Evolutionary conservation across 2,329 filamentous ascomycete genomes (phyloP), one percentile per base, ranked within the genome.

Genomic region (Onygenales sp.): DNA sequence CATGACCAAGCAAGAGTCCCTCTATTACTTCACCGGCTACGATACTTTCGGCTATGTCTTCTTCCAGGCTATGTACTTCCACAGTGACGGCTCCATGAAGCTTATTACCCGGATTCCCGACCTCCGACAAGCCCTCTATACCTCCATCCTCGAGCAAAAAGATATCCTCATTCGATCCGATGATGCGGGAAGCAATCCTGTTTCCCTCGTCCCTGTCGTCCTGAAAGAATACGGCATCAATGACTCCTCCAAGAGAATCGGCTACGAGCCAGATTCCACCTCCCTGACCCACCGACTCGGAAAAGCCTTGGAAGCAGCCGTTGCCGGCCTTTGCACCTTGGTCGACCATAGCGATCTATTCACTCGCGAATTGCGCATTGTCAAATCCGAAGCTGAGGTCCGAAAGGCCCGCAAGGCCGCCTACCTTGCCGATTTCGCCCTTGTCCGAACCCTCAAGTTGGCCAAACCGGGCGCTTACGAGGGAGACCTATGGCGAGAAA

Each of bases 11-110:
- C 65, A 68, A 60, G 66, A 68, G 50, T 66, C 65, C 10, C 54
- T 63, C 7, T 63, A 63, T 55, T 63, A 63, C 50, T 60, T 68
- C 41, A 67, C 66, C 3, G 65, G 66, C 38, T 68, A 61, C 53
- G 66, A 68, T 52, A 68, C 65, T 27, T 67, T 67, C 50, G 65
- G 66, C n/a, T 68, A 67, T 56, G 65, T 68, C 56, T 68, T 68
- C 58, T 68, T 68, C 55, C 65, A 68, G 55, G 64, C 65, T 47
- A 66, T 68, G 64, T 68, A 68, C 57, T 67, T 68, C 57, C 65
- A 68, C 59, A 61, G 48, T 35, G 66, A 68, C 45, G 65, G 65
- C 7, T 60, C 58, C 14, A 65, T 68, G 64, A 52, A 57, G 2
- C 53, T 68, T 31, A 67, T 68, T 53, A 68, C 66, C 27, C 61